Percentiles rank a stretch among this genome's conserved stretches.
Evolutionary conservation across 1,284 basidiomycete genomes (phyloP).

Genomic region (Cryptococcus depauperatus): DNA sequence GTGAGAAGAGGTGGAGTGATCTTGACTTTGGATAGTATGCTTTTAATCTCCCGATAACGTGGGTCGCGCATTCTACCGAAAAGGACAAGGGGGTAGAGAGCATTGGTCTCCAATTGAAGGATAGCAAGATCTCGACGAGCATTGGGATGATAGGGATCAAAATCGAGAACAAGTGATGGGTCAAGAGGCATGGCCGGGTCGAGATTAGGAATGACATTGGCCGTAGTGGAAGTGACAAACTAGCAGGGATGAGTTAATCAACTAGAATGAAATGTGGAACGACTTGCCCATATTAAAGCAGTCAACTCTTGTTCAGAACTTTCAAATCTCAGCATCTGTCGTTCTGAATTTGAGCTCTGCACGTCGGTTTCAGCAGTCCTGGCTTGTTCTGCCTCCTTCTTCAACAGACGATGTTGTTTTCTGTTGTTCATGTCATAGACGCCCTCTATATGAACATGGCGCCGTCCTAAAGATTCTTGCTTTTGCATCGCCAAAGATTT

Average conservation of each 20-base stretch:
- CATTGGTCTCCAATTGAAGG: slow-evolving; percentile 53
- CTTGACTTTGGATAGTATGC: slow-evolving; percentile 54
- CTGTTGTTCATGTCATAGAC: background rate
- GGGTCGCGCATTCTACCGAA: slow-evolving; percentile 60
- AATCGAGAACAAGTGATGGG: slow-evolving; percentile 70
- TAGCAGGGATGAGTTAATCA: background rate
- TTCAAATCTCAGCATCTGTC: slow-evolving; percentile 9
- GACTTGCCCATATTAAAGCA: slow-evolving; percentile 54
- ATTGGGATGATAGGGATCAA: slow-evolving; percentile 60
- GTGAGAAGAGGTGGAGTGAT: slow-evolving; percentile 61
- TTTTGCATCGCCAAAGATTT: background rate
- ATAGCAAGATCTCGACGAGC: slow-evolving; percentile 45
- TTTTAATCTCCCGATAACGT: slow-evolving; percentile 57
- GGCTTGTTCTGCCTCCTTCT: slow-evolving; percentile 5
- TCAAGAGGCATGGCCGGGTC: slow-evolving; percentile 62
- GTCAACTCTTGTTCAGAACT: slow-evolving; percentile 59
- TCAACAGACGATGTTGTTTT: slow-evolving; percentile 8
- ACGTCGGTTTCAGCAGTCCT: slow-evolving; percentile 6
- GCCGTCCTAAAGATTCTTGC: background rate
- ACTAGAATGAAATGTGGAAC: background rate
- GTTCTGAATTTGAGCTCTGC: background rate
- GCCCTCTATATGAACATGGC: background rate
- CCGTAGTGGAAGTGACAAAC: slow-evolving; percentile 67
- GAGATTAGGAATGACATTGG: slow-evolving; percentile 67
- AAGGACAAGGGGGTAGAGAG: slow-evolving; percentile 65